phyloP scores from a whole-genome alignment of 495 filamentous ascomycete genomes.

The Trichoderma parareesei region DNA sequence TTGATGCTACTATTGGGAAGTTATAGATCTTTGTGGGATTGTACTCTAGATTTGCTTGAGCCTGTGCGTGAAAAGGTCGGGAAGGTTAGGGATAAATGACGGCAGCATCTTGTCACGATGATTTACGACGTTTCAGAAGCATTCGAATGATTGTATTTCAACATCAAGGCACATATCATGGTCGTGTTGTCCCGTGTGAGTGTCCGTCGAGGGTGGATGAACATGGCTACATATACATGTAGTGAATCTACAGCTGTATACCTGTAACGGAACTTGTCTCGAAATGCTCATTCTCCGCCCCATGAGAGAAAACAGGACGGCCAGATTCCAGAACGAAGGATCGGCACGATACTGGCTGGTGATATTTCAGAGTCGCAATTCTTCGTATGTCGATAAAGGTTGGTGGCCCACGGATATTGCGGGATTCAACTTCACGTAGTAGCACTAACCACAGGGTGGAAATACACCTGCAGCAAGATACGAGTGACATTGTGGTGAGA shows the following conservation, averaged over 20 bases:
- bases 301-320: background rate
- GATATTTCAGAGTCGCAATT: background rate
- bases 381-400: background rate
- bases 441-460: no score
- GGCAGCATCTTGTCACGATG: background rate
- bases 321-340: background rate
- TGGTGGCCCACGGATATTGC: background rate
- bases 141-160: no score
- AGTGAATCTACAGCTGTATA: no score
- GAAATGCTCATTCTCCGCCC: background rate
- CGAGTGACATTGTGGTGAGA: no score
- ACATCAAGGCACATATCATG: no score
- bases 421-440: background rate
- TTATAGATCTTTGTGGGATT: constrained; percentile 1
- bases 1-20: constrained; percentile 6
- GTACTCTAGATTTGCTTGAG: background rate
- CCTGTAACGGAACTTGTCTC: background rate
- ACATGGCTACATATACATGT: no score
- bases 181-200: background rate
- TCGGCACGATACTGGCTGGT: background rate
- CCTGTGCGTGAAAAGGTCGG: background rate
- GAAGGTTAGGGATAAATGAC: background rate
- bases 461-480: no score
- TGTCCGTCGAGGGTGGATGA: background rate
- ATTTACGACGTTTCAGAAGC: background rate